Evolutionary conservation across 345 rosid species (phyloP), one percentile per base, ranked within the genome.

Genomic region (Cardamine chenopodiifolia): DNA sequence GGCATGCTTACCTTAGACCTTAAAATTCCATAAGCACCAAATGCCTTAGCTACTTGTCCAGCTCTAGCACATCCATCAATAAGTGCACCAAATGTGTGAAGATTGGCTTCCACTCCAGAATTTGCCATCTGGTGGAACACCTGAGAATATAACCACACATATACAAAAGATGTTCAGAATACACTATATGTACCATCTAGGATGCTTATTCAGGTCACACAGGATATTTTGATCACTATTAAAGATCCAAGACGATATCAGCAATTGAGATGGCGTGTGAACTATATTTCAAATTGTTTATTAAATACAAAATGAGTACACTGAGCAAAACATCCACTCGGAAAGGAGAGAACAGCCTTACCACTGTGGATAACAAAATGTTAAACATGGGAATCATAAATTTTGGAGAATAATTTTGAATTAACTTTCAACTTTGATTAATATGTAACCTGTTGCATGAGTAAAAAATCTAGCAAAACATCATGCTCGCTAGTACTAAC

Each of bases 1-100:
- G 53, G 23, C 62, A 63, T 66, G 63, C 81, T 47, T 73, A 94
- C 98, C 97, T 94, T 94, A 61, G 97, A 89, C 86, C 98, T 91
- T 89, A 94, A 72, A 81, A 94, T 88, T 15, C 98, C 98, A 77
- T 94, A 94, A 60, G 98, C 96, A 81, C 98, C 98, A 87, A 94
- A 94, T 54, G 98, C 97, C 83, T 94, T 94, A 29, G 97, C 95
- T 60, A 94, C 86, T 85, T 94, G 97, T 63, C 98, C 98, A 42
- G 88, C 95, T 83, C 82, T 87, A 37, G 88, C 98, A 84, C 98
- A 94, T 48, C 98, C 98, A 90, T 89, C 98, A 68, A 94, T 94
- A 65, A 94, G 91, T 65, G 98, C 93, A 71, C 98, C 97, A 73
- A 85, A 94, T 5, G 98, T 94, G 71, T 88, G 91, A 75, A 87